Conservation (phyloP, 2,329 filamentous ascomycete species). For the Myriosclerotinia duriaeana region DNA sequence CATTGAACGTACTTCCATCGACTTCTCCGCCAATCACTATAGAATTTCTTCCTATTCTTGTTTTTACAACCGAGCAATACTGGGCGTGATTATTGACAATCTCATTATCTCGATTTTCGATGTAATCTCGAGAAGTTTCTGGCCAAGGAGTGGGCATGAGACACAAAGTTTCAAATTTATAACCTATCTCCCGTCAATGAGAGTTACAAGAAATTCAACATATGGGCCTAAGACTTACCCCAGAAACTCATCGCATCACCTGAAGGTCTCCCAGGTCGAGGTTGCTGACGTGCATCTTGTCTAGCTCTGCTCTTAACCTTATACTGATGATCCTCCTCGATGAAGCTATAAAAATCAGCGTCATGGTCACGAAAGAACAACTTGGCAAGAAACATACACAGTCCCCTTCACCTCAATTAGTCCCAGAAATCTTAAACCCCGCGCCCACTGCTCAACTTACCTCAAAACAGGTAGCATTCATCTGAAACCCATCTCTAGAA, state of each 20-base stretch:
- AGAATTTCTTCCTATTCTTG: constrained; percentile 73
- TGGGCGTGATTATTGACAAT: constrained; percentile 87
- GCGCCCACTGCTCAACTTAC: constrained; percentile 47
- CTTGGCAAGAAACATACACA: constrained; percentile 46
- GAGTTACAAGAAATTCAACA: not conserved
- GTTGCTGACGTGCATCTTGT: constrained; percentile 52
- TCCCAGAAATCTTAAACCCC: constrained; percentile 1
- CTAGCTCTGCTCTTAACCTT: constrained; percentile 62
- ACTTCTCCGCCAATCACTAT: constrained; percentile 91
- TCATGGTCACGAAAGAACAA: not conserved
- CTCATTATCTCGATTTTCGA: constrained; percentile 70
- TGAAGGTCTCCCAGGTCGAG: constrained; percentile 54
- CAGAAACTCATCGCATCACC: constrained; percentile 89
- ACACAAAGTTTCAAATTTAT: constrained; percentile 91
- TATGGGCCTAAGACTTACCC: constrained; percentile 56
- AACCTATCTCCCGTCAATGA: constrained; percentile 57
- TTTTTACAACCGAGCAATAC: constrained; percentile 92
- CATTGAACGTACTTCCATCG: constrained; percentile 64
- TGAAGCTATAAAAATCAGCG: constrained; percentile 60
- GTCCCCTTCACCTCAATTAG: constrained; percentile 48
- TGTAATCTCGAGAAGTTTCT: constrained; percentile 69
- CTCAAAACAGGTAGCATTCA: constrained; percentile 92
- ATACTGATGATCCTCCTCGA: constrained; percentile 83
- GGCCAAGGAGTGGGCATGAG: constrained; percentile 75
- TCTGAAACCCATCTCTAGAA: constrained; percentile 83